Conservation (phyloP, 1,139 yeast species). For the Arxiozyma slooffiae region DNA sequence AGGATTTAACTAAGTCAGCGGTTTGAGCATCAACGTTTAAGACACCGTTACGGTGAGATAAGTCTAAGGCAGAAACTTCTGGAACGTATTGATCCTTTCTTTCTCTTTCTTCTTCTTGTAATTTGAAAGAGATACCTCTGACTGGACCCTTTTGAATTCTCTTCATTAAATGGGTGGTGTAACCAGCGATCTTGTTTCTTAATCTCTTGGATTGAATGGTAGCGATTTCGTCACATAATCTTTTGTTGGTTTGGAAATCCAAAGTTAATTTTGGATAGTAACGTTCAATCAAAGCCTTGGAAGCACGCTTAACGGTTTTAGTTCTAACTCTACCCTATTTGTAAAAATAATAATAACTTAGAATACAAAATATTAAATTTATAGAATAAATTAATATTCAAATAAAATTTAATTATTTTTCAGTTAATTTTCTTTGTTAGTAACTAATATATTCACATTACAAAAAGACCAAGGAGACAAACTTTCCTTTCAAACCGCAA, state of each 20-base stretch:
- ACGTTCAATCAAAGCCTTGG: slow-evolving; percentile 98
- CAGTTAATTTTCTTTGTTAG: background rate
- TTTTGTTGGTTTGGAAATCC: slow-evolving; percentile 99
- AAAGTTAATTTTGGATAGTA: slow-evolving; percentile 99
- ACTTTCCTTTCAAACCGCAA: too few species aligned
- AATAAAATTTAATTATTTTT: background rate
- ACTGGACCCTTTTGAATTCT: slow-evolving; percentile 99
- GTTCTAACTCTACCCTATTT: slow-evolving; percentile 94
- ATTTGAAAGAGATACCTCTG: slow-evolving; percentile 99
- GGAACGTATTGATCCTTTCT: slow-evolving; percentile 99
- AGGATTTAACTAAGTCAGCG: slow-evolving; percentile 88
- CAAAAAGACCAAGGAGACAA: background rate
- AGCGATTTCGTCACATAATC: slow-evolving; percentile 97
- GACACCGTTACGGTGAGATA: slow-evolving; percentile 91
- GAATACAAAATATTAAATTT: too few species aligned
- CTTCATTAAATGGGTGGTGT: slow-evolving; percentile 99
- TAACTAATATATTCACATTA: background rate
- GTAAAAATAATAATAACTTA: background rate
- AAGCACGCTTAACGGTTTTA: slow-evolving; percentile 99
- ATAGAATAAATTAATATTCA: background rate
- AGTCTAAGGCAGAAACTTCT: slow-evolving; percentile 98
- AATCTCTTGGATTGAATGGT: slow-evolving; percentile 99
- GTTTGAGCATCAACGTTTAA: slow-evolving; percentile 98
- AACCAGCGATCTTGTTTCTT: slow-evolving; percentile 99
- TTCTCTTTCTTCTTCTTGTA: slow-evolving; percentile 99